Conservation (phyloP, 2,329 filamentous ascomycete species). For the Arthrinium puccinioides region DNA sequence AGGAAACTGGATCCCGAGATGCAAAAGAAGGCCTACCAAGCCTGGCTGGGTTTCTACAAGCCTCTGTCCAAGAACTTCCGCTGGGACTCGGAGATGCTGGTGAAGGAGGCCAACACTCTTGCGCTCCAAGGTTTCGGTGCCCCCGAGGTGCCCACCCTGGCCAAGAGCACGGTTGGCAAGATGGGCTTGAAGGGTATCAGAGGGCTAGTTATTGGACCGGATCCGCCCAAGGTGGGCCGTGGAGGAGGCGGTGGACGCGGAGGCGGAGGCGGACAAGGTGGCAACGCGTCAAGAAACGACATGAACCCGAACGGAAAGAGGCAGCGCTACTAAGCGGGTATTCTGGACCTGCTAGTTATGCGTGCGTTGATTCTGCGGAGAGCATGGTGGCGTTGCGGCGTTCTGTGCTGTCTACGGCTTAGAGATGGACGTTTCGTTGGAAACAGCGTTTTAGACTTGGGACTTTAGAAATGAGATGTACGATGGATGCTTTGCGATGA, state of each 20-base stretch:
- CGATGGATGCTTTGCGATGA: too few species aligned
- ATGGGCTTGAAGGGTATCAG: constrained; percentile 48
- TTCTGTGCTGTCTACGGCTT: too few species aligned
- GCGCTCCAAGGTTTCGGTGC: constrained; percentile 39
- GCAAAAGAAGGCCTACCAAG: constrained; percentile 38
- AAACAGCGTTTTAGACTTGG: too few species aligned
- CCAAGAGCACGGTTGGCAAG: constrained; percentile 42
- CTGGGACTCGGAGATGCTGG: constrained; percentile 29
- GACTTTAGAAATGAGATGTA: too few species aligned
- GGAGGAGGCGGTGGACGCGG: constrained; percentile 16
- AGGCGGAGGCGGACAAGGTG: neutral
- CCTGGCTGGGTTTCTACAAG: constrained; percentile 50
- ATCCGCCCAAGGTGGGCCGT: constrained; percentile 25
- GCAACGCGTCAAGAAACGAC: too few species aligned
- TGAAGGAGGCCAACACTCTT: constrained; percentile 42
- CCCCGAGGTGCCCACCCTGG: constrained; percentile 37
- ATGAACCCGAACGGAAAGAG: too few species aligned
- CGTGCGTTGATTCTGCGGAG: too few species aligned
- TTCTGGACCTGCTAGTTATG: too few species aligned
- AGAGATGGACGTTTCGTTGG: too few species aligned
- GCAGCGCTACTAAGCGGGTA: too few species aligned
- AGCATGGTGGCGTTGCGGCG: too few species aligned
- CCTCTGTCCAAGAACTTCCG: constrained; percentile 34
- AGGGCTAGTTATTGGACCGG: constrained; percentile 39
- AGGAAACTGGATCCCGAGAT: neutral